Evolutionary conservation across 495 filamentous ascomycete genomes (phyloP).

Genomic region (Lasiosphaeriaceae sp.): DNA sequence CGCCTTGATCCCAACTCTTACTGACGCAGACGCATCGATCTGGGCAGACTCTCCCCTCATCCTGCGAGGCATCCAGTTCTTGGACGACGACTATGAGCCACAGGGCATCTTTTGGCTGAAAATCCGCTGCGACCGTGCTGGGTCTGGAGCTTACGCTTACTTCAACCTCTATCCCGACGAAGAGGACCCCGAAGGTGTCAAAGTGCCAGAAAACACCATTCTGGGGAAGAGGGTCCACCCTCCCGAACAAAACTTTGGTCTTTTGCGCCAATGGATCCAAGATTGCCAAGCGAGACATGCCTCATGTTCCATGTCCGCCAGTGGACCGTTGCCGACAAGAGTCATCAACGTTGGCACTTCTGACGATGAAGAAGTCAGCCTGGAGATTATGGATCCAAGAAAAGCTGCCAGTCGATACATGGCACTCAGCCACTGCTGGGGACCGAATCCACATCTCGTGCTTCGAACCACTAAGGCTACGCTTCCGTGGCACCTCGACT

Average conservation of each 20-base stretch:
- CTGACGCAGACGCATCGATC: too few relatives aligned
- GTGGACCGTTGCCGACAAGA: too few relatives aligned
- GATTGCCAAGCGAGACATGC: too few relatives aligned
- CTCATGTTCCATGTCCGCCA: too few relatives aligned
- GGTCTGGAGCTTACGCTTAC: neutral
- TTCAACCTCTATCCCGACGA: neutral
- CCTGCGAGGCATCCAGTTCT: neutral
- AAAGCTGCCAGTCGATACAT: neutral
- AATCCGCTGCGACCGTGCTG: neutral
- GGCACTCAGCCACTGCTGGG: too few relatives aligned
- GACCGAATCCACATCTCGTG: neutral
- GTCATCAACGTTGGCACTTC: too few relatives aligned
- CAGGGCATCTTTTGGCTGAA: slow-evolving; percentile 6
- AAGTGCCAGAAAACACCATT: neutral
- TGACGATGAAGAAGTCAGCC: too few relatives aligned
- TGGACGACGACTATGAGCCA: slow-evolving; percentile 1
- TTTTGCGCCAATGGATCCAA: too few relatives aligned
- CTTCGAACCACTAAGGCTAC: neutral
- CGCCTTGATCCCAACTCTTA: neutral
- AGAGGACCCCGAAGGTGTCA: neutral
- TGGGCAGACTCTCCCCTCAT: neutral
- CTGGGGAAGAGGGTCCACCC: too few relatives aligned
- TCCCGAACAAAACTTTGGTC: too few relatives aligned
- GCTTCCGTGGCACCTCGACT: neutral
- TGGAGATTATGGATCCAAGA: too few relatives aligned